Evolutionary conservation across 805 yeast species (phyloP).

Genomic region (Tetrapisispora fleetii): DNA sequence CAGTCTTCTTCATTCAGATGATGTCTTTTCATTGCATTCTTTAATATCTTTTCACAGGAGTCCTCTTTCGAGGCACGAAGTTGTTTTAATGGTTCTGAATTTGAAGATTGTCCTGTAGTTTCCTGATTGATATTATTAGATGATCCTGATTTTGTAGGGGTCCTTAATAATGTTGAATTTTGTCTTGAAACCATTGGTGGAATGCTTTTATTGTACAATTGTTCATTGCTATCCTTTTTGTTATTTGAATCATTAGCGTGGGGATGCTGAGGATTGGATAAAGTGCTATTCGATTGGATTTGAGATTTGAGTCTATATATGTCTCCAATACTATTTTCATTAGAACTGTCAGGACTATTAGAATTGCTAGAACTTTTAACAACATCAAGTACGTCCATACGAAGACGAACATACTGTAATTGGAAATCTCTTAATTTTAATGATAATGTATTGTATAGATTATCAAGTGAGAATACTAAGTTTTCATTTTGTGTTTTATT

Average conservation of each 20-base stretch:
- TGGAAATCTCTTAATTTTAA: conserved; percentile 26
- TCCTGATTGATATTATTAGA: not conserved
- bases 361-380: conserved; percentile 12
- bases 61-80: conserved; percentile 82
- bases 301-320: not conserved
- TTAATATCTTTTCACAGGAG: conserved; percentile 79
- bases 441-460: conserved; percentile 19
- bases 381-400: conserved; percentile 25
- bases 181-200: not conserved
- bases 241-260: not conserved
- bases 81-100: conserved; percentile 67
- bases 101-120: not conserved
- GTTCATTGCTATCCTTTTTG: not conserved
- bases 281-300: not conserved
- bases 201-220: not conserved
- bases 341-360: not conserved
- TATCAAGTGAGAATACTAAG: conserved; percentile 20
- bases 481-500: conserved; percentile 25
- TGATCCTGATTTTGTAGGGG: not conserved
- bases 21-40: conserved; percentile 81
- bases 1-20: conserved; percentile 70
- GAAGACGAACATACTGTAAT: conserved; percentile 21
- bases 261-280: not conserved
- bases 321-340: not conserved
- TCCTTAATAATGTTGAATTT: not conserved